Evolutionary conservation across 108 stramenopile species (phyloP).

Genomic region (Bacterosira constricta): DNA sequence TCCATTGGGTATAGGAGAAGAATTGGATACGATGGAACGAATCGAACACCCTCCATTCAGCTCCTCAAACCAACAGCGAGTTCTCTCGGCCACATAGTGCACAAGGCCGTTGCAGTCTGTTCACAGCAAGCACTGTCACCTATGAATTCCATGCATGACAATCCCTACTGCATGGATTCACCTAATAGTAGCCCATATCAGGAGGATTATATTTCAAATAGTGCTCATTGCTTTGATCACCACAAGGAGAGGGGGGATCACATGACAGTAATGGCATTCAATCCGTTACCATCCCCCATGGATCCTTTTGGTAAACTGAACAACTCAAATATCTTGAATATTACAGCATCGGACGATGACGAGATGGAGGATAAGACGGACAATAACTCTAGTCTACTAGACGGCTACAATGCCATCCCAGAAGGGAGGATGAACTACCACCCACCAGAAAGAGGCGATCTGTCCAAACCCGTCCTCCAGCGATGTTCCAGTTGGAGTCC

Average conservation of each 20-base stretch:
- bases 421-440: neutral
- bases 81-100: conserved; percentile 16
- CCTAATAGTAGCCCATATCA: neutral
- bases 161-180: neutral
- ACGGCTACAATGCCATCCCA: neutral
- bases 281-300: conserved; percentile 1
- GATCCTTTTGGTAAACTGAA: conserved; percentile 17
- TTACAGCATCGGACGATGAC: conserved; percentile 4
- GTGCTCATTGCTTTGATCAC: neutral
- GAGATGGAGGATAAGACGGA: neutral
- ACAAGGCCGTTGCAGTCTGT: conserved; percentile 2
- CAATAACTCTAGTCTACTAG: too few relatives aligned
- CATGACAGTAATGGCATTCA: conserved; percentile 4
- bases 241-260: neutral
- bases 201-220: neutral
- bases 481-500: conserved; percentile 18
- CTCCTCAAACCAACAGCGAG: conserved; percentile 27
- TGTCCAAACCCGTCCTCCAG: neutral
- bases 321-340: neutral
- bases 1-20: conserved; percentile 16
- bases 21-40: conserved; percentile 21
- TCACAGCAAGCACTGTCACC: neutral
- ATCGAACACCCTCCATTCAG: conserved; percentile 14
- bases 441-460: neutral
- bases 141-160: neutral